A percentile compares a stretch with the other conserved stretches of the same genome.
Evolutionary conservation across 441 rosid species (phyloP).

Genomic region (Manihot esculenta): DNA sequence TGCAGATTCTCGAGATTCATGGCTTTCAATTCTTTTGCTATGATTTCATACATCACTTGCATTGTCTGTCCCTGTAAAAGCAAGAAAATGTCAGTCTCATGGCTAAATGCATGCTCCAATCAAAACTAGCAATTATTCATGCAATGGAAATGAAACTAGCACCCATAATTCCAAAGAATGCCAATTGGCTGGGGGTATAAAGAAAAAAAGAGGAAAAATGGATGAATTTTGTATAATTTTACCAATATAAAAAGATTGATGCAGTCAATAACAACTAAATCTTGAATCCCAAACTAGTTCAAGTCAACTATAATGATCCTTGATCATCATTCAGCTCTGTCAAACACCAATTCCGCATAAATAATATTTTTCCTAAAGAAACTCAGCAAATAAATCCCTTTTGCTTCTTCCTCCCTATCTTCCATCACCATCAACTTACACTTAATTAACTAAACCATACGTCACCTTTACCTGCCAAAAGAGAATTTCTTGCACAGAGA

Average conservation of each 20-base stretch:
- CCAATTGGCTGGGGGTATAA: background rate
- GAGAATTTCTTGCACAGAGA: conserved; percentile 73
- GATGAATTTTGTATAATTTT: background rate
- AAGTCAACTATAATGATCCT: too few relatives aligned
- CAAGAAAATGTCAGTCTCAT: conserved; percentile 7
- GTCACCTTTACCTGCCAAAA: conserved; percentile 75
- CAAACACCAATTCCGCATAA: background rate
- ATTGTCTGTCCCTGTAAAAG: conserved; percentile 65
- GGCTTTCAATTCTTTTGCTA: conserved; percentile 60
- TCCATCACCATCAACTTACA: background rate
- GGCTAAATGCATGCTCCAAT: background rate
- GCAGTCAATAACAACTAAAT: too few relatives aligned
- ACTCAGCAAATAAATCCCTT: background rate
- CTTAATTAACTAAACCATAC: background rate
- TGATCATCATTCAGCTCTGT: too few relatives aligned
- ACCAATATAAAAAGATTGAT: background rate
- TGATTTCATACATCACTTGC: conserved; percentile 76
- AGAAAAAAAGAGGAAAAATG: background rate
- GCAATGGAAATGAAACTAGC: background rate
- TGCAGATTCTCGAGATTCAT: conserved; percentile 45
- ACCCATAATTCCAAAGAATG: too few relatives aligned
- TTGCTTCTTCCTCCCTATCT: background rate
- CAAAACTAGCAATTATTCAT: background rate
- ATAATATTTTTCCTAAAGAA: conserved; percentile 1
- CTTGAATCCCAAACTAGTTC: too few relatives aligned